Evolutionary conservation across 306 rosid species (phyloP).

Genomic region (Clitoria ternatea): DNA sequence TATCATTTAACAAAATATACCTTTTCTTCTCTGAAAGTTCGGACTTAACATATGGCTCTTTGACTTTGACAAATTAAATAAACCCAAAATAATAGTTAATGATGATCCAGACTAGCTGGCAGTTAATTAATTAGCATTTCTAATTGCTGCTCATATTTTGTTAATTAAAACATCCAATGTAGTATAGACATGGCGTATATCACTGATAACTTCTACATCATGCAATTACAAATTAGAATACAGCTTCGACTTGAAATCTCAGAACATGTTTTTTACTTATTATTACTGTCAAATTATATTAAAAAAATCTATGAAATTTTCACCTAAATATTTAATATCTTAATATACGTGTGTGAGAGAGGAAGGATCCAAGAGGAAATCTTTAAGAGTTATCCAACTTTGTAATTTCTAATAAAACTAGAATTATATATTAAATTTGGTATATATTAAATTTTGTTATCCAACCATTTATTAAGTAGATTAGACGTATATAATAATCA

Average conservation of each 20-base stretch:
- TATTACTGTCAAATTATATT: background rate
- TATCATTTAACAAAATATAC: background rate
- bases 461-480: no score
- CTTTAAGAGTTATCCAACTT: no score
- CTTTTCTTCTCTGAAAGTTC: background rate
- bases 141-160: background rate
- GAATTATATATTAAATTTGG: no score
- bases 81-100: background rate
- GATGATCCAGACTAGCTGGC: background rate
- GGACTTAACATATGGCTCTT: background rate
- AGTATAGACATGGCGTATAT: background rate
- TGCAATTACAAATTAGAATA: background rate
- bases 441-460: no score
- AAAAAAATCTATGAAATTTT: no score
- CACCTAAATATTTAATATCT: no score
- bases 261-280: no score
- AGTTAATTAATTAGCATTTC: background rate
- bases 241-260: background rate
- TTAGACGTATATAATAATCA: no score
- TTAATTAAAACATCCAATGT: background rate
- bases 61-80: background rate
- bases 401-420: no score
- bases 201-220: background rate
- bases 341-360: no score
- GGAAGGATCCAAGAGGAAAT: no score